Conservation (phyloP, 2,329 filamentous ascomycete species). For the Sclerotinia subarctica region DNA sequence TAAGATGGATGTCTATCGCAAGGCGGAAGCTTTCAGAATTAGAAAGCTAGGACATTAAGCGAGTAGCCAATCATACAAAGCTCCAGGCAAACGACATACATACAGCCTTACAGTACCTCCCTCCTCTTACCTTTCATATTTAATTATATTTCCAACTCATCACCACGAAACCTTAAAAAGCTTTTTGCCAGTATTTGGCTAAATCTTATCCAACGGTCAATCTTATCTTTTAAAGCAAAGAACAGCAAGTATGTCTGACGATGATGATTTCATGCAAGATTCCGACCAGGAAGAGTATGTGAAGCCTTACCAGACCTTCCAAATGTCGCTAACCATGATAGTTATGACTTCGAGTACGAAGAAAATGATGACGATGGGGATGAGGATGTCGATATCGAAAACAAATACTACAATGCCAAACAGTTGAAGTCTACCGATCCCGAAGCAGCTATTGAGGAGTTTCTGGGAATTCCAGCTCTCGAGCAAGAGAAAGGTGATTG, state of each 20-base stretch:
- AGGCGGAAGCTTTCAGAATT: conserved; percentile 12
- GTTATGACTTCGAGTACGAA: conserved; percentile 96
- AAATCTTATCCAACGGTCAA: neutral
- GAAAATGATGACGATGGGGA: conserved; percentile 82
- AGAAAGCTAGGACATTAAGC: conserved; percentile 6
- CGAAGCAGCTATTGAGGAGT: conserved; percentile 85
- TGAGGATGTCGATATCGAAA: conserved; percentile 92
- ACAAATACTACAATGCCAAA: conserved; percentile 99
- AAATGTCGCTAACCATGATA: conserved; percentile 39
- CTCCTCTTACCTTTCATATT: neutral
- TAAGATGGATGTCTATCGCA: neutral
- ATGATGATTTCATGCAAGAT: conserved; percentile 90
- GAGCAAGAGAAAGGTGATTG: conserved; percentile 94
- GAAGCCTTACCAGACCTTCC: conserved; percentile 19
- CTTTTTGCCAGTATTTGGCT: neutral
- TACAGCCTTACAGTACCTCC: conserved; percentile 22
- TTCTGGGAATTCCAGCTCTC: conserved; percentile 78
- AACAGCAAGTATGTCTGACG: conserved; percentile 48
- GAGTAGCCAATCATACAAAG: conserved; percentile 15
- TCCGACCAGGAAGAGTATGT: conserved; percentile 80
- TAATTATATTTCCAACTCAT: neutral
- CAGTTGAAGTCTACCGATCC: conserved; percentile 87
- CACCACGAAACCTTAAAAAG: neutral
- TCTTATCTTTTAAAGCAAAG: neutral
- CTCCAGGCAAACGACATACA: conserved; percentile 16